These are phyloP conservation scores for Groenewaldozyma auringiensis DNA, from an alignment of 1,139 yeast genomes.

Conservation along the genomic window DNA sequence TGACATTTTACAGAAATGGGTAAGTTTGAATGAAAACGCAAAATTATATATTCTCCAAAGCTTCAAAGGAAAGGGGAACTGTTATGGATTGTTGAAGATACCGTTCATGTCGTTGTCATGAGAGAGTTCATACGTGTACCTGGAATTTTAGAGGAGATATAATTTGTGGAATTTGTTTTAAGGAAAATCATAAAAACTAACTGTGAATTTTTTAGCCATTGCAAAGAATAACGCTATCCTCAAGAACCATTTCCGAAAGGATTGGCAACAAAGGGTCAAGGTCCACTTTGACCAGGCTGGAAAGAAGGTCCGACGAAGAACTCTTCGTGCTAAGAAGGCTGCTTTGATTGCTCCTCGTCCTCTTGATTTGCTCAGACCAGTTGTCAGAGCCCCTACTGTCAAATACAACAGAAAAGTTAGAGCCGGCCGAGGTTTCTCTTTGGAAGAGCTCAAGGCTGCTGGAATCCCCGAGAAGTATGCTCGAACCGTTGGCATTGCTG, in stretches of 20 bases:
- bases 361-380: constrained; percentile 91
- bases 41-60: not conserved
- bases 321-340: constrained; percentile 88
- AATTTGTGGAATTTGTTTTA: not conserved
- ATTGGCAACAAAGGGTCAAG: constrained; percentile 99
- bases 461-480: constrained; percentile 94
- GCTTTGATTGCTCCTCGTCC: constrained; percentile 98
- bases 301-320: constrained; percentile 95
- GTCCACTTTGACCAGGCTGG: constrained; percentile 99
- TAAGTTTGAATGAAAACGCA: not conserved
- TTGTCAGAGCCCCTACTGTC: constrained; percentile 97
- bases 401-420: constrained; percentile 99
- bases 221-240: constrained; percentile 72
- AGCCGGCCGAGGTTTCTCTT: constrained; percentile 99
- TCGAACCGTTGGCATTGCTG: constrained; percentile 97
- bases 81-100: too few species aligned
- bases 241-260: constrained; percentile 82
- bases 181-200: constrained; percentile 4
- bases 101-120: too few species aligned
- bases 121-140: too few species aligned
- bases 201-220: constrained; percentile 64
- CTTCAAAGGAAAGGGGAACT: not conserved
- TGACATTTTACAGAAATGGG: not conserved
- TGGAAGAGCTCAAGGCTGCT: constrained; percentile 97
- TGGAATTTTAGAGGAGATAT: too few species aligned